These are phyloP conservation scores for Trypanosoma conorhini DNA, from an alignment of 208 protist species.

Conservation along the genomic window DNA sequence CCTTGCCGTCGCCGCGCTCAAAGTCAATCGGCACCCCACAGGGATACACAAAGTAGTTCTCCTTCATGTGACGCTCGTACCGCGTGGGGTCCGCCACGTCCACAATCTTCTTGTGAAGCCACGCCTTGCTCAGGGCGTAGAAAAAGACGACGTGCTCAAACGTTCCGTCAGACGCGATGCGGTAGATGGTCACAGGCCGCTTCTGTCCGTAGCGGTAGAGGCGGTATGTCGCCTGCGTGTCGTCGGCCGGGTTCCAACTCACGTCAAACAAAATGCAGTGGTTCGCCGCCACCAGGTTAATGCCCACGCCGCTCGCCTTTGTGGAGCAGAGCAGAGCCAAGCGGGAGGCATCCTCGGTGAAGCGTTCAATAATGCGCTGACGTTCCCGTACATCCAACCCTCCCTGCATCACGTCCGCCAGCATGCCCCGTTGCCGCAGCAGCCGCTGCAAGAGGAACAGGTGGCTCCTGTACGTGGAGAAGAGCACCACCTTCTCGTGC, in stretches of 20 bases:
- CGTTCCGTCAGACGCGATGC: slow-evolving; percentile 90
- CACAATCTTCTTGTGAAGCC: slow-evolving; percentile 86
- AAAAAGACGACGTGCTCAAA: slow-evolving; percentile 94
- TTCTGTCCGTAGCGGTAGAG: slow-evolving; percentile 95
- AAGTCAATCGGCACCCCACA: slow-evolving; percentile 47
- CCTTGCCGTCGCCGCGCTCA: slow-evolving; percentile 2
- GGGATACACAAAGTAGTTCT: slow-evolving; percentile 79
- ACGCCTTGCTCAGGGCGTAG: slow-evolving; percentile 83
- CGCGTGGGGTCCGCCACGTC: slow-evolving; percentile 75
- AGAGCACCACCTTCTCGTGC: slow-evolving; percentile 81
- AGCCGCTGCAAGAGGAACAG: slow-evolving; percentile 49
- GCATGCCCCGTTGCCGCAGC: slow-evolving; percentile 31
- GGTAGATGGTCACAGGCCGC: slow-evolving; percentile 89
- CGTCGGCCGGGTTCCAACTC: slow-evolving; percentile 91
- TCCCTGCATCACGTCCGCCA: slow-evolving; percentile 52
- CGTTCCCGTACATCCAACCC: slow-evolving; percentile 39
- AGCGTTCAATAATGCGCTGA: slow-evolving; percentile 53
- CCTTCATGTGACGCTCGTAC: slow-evolving; percentile 67
- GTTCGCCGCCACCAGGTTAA: slow-evolving; percentile 93
- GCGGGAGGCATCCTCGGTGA: slow-evolving; percentile 42
- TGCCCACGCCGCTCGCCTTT: slow-evolving; percentile 90
- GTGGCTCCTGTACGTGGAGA: slow-evolving; percentile 69
- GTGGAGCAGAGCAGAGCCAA: slow-evolving; percentile 92
- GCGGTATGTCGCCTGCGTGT: slow-evolving; percentile 93
- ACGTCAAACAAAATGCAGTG: slow-evolving; percentile 96